phyloP scores from a whole-genome alignment of 306 rosid genomes.

The Coriaria nepalensis region DNA sequence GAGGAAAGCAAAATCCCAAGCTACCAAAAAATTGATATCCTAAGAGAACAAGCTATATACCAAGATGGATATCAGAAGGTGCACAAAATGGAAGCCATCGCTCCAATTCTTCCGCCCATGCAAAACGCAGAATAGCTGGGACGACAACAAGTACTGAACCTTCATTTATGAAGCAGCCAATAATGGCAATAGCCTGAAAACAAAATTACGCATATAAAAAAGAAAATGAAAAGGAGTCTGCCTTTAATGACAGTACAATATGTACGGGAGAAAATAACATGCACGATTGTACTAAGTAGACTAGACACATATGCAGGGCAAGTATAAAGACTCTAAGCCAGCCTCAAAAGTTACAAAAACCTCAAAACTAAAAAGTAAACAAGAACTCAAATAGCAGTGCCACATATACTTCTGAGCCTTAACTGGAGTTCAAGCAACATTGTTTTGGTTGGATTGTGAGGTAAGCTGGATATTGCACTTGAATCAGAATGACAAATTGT shows the following conservation, averaged over 20 bases:
- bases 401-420: too few species aligned
- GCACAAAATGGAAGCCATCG: conserved; percentile 83
- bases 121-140: conserved; percentile 84
- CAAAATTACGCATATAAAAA: conserved; percentile 4
- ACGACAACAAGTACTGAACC: conserved; percentile 81
- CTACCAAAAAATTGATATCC: conserved; percentile 3
- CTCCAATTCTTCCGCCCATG: conserved; percentile 97
- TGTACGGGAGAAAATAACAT: too few species aligned
- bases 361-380: too few species aligned
- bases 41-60: conserved; percentile 24
- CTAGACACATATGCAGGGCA: too few species aligned
- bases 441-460: too few species aligned
- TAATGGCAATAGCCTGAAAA: conserved; percentile 80
- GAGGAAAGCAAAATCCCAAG: conserved; percentile 1
- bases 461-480: too few species aligned
- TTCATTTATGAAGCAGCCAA: conserved; percentile 69
- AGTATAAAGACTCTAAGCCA: too few species aligned
- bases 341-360: too few species aligned
- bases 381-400: too few species aligned
- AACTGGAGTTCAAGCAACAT: too few species aligned
- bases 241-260: conserved; percentile 3
- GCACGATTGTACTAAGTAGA: too few species aligned
- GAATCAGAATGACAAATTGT: too few species aligned
- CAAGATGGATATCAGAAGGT: conserved; percentile 80
- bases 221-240: conserved; percentile 1